Percentiles rank a stretch among this genome's conserved stretches.
Conservation (phyloP, 2,329 filamentous ascomycete species). For the Pseudocercospora fuligena region DNA sequence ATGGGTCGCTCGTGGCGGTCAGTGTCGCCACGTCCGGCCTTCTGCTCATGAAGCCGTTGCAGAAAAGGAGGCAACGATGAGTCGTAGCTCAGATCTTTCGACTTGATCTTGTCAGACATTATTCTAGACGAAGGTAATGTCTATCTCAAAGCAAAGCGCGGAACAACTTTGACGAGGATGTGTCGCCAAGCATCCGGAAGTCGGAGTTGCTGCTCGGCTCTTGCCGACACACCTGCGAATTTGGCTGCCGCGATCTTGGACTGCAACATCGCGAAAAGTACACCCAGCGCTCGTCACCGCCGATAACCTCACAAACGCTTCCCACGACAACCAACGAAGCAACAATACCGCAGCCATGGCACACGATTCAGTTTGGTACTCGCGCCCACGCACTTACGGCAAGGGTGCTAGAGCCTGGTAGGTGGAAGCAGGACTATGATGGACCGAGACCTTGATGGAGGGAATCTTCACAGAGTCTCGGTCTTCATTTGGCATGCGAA, state of each 20-base stretch:
- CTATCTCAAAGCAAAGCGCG: background rate
- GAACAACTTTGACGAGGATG: background rate
- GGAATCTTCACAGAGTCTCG: background rate
- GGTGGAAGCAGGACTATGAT: slow-evolving; percentile 46
- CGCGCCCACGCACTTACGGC: slow-evolving; percentile 94
- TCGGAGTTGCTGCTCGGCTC: background rate
- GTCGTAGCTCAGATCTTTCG: slow-evolving; percentile 71
- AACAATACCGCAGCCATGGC: slow-evolving; percentile 66
- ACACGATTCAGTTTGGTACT: slow-evolving; percentile 98
- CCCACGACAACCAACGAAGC: slow-evolving; percentile 20
- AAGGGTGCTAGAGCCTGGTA: slow-evolving; percentile 96
- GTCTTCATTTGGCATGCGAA: background rate
- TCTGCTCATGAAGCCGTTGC: slow-evolving; percentile 56
- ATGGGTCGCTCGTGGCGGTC: slow-evolving; percentile 52
- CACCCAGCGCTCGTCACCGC: slow-evolving; percentile 5
- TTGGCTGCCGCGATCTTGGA: background rate
- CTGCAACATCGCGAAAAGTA: background rate
- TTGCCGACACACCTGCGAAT: slow-evolving; percentile 14
- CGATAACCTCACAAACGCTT: slow-evolving; percentile 16
- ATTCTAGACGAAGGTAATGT: background rate
- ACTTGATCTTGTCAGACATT: slow-evolving; percentile 57
- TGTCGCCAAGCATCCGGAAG: background rate
- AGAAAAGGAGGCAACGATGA: slow-evolving; percentile 56
- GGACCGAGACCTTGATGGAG: slow-evolving; percentile 12
- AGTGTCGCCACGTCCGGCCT: slow-evolving; percentile 54